Evolutionary conservation across 169 alveolate genomes (phyloP).

Genomic region (Prorocentrum cordatum): DNA sequence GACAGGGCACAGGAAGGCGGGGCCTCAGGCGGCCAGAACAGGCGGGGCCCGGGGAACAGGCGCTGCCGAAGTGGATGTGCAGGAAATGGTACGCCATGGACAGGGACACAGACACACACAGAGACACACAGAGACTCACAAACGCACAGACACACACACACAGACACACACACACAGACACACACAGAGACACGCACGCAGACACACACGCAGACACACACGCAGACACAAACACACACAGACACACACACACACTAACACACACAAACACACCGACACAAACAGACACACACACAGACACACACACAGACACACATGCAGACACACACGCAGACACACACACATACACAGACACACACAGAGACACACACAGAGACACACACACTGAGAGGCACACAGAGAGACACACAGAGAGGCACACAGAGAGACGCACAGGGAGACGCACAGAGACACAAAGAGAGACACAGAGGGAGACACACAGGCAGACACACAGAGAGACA

Average conservation of each 20-base stretch:
- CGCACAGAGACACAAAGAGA: neutral
- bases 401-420: neutral
- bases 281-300: neutral
- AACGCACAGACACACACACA: neutral
- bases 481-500: neutral
- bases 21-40: neutral
- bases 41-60: neutral
- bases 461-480: neutral
- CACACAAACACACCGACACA: neutral
- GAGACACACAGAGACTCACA: slow-evolving; percentile 1
- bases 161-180: neutral
- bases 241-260: neutral
- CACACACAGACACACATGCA: neutral
- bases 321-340: neutral
- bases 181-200: neutral
- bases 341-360: neutral
- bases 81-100: neutral
- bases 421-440: neutral
- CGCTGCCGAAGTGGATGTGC: neutral
- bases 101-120: slow-evolving; percentile 7
- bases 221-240: neutral
- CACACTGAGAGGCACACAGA: neutral
- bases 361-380: neutral
- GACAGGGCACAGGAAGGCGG: neutral
- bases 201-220: neutral